phyloP scores from a whole-genome alignment of 2,329 filamentous ascomycete genomes.

The Akanthomyces muscarius region DNA sequence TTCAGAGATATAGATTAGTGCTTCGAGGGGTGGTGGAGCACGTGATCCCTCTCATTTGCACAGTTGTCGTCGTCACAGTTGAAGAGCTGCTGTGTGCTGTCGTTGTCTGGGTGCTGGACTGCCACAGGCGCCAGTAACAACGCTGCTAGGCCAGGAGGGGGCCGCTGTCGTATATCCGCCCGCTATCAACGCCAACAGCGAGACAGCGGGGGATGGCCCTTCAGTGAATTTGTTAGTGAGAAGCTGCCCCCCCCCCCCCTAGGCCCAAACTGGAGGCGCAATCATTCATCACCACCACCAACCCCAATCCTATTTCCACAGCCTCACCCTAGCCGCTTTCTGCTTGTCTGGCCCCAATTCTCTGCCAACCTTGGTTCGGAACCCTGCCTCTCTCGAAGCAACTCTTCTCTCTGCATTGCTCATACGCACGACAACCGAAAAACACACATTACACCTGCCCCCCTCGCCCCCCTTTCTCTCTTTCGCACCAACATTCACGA shows the following conservation, averaged over 20 bases:
- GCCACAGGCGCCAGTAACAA: background rate
- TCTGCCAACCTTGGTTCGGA: background rate
- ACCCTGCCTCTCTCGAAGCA: background rate
- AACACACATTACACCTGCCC: background rate
- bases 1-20: background rate
- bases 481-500: background rate
- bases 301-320: constrained; percentile 22
- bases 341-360: constrained; percentile 10
- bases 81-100: background rate
- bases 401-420: background rate
- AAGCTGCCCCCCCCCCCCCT: background rate
- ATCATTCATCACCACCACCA: constrained; percentile 18
- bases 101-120: background rate
- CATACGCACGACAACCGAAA: background rate
- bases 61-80: background rate
- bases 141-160: background rate
- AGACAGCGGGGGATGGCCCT: constrained; percentile 2
- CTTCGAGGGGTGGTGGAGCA: background rate
- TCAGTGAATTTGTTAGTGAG: constrained; percentile 1
- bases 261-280: background rate
- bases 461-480: background rate
- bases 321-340: constrained; percentile 19
- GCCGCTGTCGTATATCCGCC: constrained; percentile 8
- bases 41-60: background rate
- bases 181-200: background rate